Conservation (phyloP, 805 yeast genomes). For the Yarrowia deformans region DNA sequence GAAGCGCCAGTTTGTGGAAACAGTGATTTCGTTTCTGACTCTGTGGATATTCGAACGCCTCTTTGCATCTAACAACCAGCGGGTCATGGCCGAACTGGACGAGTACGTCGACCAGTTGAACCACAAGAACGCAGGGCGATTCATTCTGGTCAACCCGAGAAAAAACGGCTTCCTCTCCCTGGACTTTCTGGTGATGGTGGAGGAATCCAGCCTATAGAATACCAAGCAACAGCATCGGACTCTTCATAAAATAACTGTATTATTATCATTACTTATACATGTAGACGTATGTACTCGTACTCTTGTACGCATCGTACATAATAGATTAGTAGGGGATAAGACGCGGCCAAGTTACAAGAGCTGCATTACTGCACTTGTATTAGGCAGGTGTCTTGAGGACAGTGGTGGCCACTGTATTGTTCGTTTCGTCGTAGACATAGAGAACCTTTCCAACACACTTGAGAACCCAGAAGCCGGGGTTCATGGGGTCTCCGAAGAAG, state of each 20-base stretch:
- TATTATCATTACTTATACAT: neutral
- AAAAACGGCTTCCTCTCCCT: slow-evolving; percentile 31
- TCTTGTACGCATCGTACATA: neutral
- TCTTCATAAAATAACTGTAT: slow-evolving; percentile 1
- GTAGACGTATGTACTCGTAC: too few relatives aligned
- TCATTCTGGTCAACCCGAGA: slow-evolving; percentile 16
- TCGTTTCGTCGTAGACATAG: slow-evolving; percentile 16
- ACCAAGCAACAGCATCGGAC: neutral
- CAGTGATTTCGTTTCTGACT: slow-evolving; percentile 24
- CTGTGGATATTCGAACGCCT: slow-evolving; percentile 24
- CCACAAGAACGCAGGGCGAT: neutral
- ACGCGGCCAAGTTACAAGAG: neutral
- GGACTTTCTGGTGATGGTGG: slow-evolving; percentile 24
- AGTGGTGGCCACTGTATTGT: slow-evolving; percentile 24
- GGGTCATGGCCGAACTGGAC: slow-evolving; percentile 13
- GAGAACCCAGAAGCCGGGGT: slow-evolving; percentile 20
- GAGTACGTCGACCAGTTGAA: slow-evolving; percentile 24
- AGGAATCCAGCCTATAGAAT: neutral
- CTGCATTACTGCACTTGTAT: too few relatives aligned
- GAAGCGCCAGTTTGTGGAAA: slow-evolving; percentile 11
- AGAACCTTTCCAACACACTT: slow-evolving; percentile 22
- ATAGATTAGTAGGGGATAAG: neutral
- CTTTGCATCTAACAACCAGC: slow-evolving; percentile 8
- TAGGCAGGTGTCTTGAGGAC: slow-evolving; percentile 8
- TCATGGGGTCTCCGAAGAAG: slow-evolving; percentile 8